Evolutionary conservation across 371 early-diverging fungal species (phyloP), one percentile per base, ranked within the genome.

Genomic region (Mortierella sp.): DNA sequence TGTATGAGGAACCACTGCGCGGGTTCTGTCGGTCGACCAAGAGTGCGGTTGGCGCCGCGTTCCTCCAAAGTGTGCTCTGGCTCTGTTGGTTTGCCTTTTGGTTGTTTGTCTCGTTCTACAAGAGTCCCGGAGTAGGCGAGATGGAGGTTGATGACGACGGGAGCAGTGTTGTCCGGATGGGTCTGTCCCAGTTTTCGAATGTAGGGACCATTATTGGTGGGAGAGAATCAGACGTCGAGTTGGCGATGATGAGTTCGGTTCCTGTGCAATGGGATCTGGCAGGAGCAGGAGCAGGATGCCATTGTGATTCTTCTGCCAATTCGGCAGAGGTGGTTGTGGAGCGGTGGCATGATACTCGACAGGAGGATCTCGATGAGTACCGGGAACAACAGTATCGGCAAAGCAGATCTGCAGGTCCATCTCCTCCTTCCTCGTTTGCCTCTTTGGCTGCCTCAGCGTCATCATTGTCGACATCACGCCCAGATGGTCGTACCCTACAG

Each of bases 11-110:
- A 34, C 26, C 67, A 26, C n/a, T 68, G 34, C 16, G 22, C 1
- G 44, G 55, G 9, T 70, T 66, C 34, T 73, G 74, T 39, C 29
- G 39, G 40, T 58, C 66, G 1, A 79, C 63, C 41, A 65, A 55
- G 53, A n/a, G 43, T 14, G 74, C 79, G 3, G 70, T 66, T 19
- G 55, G 55, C 4, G 34, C 74, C 5, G 29, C 29, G 47, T 73
- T 78, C 40, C 52, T 78, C 9, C 19, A 64, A 9, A 73, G 78
- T 29, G 41, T 70, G 6, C 66, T 79, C 16, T 79, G 79, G 70
- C 39, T 79, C 19, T 41, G 68, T 11, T 79, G 79, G 74, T 65
- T 70, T 44, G 52, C 61, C 16, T 64, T 55, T 24, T 73, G 79
- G 70, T 70, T 70, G 66, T 37, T 79, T 29, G 43, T 55, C 26